A percentile compares a stretch with the other conserved stretches of the same genome.
These are phyloP conservation scores for Monilinia fructigena DNA, from an alignment of 2,329 filamentous ascomycete genomes.

Conservation along the genomic window DNA sequence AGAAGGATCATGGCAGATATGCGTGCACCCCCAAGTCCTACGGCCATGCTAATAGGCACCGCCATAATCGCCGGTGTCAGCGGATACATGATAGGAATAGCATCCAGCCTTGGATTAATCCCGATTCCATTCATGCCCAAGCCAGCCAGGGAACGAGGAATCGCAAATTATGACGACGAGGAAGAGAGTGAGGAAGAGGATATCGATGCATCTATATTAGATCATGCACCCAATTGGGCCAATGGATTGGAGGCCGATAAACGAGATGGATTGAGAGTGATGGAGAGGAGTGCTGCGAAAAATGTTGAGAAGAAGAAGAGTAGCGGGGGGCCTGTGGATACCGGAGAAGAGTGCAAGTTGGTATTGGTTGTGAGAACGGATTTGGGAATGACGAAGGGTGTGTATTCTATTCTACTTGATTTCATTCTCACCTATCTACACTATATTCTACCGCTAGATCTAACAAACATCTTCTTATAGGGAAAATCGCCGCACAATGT, in stretches of 20 bases:
- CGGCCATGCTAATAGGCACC: slow-evolving; percentile 66
- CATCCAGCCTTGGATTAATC: slow-evolving; percentile 71
- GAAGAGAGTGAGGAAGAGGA: slow-evolving; percentile 69
- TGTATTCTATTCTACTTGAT: slow-evolving; percentile 31
- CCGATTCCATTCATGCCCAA: slow-evolving; percentile 46
- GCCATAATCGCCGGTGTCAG: slow-evolving; percentile 70
- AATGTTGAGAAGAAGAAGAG: slow-evolving; percentile 44
- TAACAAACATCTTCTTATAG: slow-evolving; percentile 47
- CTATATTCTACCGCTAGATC: not conserved
- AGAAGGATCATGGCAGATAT: slow-evolving; percentile 34
- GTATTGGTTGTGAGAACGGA: slow-evolving; percentile 91
- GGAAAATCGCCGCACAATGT: slow-evolving; percentile 95
- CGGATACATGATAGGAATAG: slow-evolving; percentile 79
- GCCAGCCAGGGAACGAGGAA: slow-evolving; percentile 45
- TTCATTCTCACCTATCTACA: slow-evolving; percentile 19
- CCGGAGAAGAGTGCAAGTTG: slow-evolving; percentile 85
- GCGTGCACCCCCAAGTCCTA: slow-evolving; percentile 33
- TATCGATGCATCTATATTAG: slow-evolving; percentile 56
- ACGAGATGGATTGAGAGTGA: slow-evolving; percentile 52
- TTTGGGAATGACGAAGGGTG: slow-evolving; percentile 96
- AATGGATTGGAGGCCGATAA: slow-evolving; percentile 60
- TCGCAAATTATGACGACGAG: slow-evolving; percentile 58
- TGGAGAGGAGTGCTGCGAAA: slow-evolving; percentile 40
- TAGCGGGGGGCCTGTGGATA: slow-evolving; percentile 32
- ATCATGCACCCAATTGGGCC: slow-evolving; percentile 67